Base-by-base conservation (phyloP, 108 stramenopile species). In the Chaetoceros tenuissimus region DNA sequence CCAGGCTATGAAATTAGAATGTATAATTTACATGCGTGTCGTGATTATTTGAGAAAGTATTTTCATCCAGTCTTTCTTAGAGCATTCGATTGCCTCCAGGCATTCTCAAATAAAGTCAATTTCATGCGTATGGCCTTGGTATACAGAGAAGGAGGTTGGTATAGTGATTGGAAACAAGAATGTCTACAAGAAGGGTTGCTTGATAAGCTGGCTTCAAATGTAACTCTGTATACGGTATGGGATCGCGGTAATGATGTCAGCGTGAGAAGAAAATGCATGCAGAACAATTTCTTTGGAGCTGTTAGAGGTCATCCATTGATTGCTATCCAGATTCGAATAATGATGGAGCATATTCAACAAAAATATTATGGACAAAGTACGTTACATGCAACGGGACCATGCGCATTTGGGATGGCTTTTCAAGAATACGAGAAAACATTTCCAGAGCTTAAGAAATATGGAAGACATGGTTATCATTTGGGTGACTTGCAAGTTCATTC, bases 51-150 rank as follows among this genome's bases (percentile, higher is more conserved):
- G 0, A 20, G 23, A 2, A 26, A 27, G 24, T 30, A 46, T 30
- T 64, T 56, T 44, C 63, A 64, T 48, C 63, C 63, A 3, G 10
- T 64, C 18, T 64, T 64, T 56, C 13, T 64, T 3, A 40, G 63
- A 5, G 55, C 63, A 17, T 64, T 64, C 29, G 63, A 64, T 24
- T 64, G 63, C 27, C 23, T 64, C n/a, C 20, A 64, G 40, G 63
- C 54, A 55, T 64, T 64, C 30, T 53, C 63, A 1, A 43, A 47
- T 0, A 64, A 70, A 56, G 76, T 72, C 20, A 72, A 77, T 58
- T 73, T 77, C 51, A 73, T 77, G 31, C 72, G 76, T 21, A 73
- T 69, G 46, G 51, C 69, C 20, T 68, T 77, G 40, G 58, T 77
- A 5, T 69, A 56, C 50, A 64, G 63, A 59, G 76, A 73, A 25